phyloP scores from a whole-genome alignment of 495 filamentous ascomycete species.

The Apodospora peruviana region DNA sequence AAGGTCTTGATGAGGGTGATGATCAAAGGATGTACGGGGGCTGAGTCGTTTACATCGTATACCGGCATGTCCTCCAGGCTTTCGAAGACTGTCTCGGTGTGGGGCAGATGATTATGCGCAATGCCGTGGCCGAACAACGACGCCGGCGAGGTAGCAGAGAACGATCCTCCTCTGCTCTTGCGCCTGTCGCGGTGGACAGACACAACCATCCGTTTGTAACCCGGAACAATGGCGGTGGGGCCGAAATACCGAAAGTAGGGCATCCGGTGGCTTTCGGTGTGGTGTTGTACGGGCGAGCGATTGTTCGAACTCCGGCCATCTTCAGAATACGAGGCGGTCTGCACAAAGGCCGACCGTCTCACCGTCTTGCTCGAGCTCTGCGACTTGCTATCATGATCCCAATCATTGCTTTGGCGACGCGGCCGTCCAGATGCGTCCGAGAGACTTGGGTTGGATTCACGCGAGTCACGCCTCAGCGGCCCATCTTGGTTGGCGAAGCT shows the following conservation, averaged over 20 bases:
- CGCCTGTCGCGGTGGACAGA: slow-evolving; percentile 43
- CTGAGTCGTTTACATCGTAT: slow-evolving; percentile 65
- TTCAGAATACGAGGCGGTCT: slow-evolving; percentile 35
- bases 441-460: slow-evolving; percentile 20
- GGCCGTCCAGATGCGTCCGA: slow-evolving; percentile 10
- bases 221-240: slow-evolving; percentile 81
- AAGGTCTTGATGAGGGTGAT: slow-evolving; percentile 70
- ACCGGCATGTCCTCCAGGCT: slow-evolving; percentile 66
- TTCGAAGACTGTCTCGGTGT: slow-evolving; percentile 41
- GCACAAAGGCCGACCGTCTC: slow-evolving; percentile 19
- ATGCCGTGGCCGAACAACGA: slow-evolving; percentile 15
- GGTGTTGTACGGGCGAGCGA: slow-evolving; percentile 37
- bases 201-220: slow-evolving; percentile 90
- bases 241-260: slow-evolving; percentile 88
- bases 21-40: slow-evolving; percentile 65
- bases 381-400: slow-evolving; percentile 21
- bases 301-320: slow-evolving; percentile 35
- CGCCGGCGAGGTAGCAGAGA: slow-evolving; percentile 37
- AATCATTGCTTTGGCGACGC: slow-evolving; percentile 20
- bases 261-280: slow-evolving; percentile 58
- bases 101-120: slow-evolving; percentile 13
- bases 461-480: slow-evolving; percentile 18
- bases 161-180: slow-evolving; percentile 34
- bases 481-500: slow-evolving; percentile 18
- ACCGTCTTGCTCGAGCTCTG: slow-evolving; percentile 14